A percentile compares a stretch with the other conserved stretches of the same genome.
Evolutionary conservation across 352 stramenopile genomes (phyloP).

Genomic region (Phytopythium kandeliae): DNA sequence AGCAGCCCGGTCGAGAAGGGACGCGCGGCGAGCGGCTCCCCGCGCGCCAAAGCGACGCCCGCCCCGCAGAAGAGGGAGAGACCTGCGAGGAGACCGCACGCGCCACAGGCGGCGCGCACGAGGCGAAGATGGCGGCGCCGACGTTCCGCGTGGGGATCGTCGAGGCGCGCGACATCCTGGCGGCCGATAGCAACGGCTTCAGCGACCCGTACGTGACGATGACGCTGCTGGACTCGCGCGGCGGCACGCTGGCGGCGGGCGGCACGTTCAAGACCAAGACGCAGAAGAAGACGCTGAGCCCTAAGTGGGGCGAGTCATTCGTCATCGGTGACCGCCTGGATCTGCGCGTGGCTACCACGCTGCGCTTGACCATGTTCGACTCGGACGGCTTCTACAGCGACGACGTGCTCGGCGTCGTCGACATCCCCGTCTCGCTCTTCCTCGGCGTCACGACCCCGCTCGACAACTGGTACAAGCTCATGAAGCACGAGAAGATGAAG

Average conservation of each 20-base stretch:
- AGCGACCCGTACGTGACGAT: constrained; percentile 71
- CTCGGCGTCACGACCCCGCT: constrained; percentile 26
- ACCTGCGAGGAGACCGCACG: neutral
- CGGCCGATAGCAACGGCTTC: constrained; percentile 57
- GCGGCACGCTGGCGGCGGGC: constrained; percentile 25
- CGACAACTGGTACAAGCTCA: constrained; percentile 73
- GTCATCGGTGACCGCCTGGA: constrained; percentile 60
- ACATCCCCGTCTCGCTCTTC: constrained; percentile 62
- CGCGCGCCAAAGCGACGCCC: neutral
- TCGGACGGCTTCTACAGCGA: constrained; percentile 58
- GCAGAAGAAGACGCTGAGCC: constrained; percentile 59
- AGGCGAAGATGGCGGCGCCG: constrained; percentile 1
- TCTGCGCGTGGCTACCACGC: constrained; percentile 52
- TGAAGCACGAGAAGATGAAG: constrained; percentile 61
- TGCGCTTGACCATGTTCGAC: constrained; percentile 49
- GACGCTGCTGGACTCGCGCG: constrained; percentile 65
- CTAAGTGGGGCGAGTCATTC: constrained; percentile 57
- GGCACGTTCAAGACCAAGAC: constrained; percentile 62
- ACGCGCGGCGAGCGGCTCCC: neutral
- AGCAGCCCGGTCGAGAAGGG: neutral
- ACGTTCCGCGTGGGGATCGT: constrained; percentile 42
- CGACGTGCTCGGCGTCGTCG: constrained; percentile 58
- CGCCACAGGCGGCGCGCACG: neutral
- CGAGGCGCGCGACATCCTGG: constrained; percentile 57
- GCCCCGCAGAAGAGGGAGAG: neutral